Evolutionary conservation across 2,329 filamentous ascomycete genomes (phyloP), one percentile per base, ranked within the genome.

Genomic region (Exophiala bonariae): DNA sequence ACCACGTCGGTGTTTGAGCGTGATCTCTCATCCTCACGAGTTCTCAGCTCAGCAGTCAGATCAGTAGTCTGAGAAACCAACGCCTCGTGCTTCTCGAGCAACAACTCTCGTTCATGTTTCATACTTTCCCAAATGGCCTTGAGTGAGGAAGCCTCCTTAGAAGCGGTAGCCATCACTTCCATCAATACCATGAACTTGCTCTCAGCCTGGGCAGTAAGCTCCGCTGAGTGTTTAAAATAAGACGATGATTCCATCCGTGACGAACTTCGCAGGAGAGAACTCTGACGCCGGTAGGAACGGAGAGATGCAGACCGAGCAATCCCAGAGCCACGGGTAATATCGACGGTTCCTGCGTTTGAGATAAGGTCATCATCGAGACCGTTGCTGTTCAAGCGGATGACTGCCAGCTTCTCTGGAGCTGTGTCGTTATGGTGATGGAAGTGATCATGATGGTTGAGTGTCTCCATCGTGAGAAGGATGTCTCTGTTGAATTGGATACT

Each of bases 181-280:
- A 64, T 63, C 47, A 64, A 44, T 11, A 55, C 50, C 47, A 61
- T 57, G 53, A 64, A 64, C 44, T 63, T 63, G 51, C 46, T 50
- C 48, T 63, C 62, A 19, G 61, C 61, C 35, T 63, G 57, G n/a
- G 52, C 47, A 19, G 55, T 61, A 16, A 59, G 44, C 46, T 63
- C 62, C 30, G 53, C 47, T 8, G 60, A 59, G 58, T 62, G 59
- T 38, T 61, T 58, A 10, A 20, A 26, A 38, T 32, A 34, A 20
- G 41, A 40, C n/a, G 40, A 14, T 28, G 40, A 30, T 32, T 41
- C 28, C 14, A 32, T n/a, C 3, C 35, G 35, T 37, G 35, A 37
- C 5, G 39, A 41, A 30, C 13, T 41, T 18, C 23, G 19, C 33
- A 49, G 31, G 40, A 49, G 34, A 14, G 46, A 39, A 26, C 46